A percentile compares a stretch with the other conserved stretches of the same genome.
These are phyloP conservation scores for Cerioporus squamosus DNA, from an alignment of 1,284 basidiomycete species.

Conservation along the genomic window DNA sequence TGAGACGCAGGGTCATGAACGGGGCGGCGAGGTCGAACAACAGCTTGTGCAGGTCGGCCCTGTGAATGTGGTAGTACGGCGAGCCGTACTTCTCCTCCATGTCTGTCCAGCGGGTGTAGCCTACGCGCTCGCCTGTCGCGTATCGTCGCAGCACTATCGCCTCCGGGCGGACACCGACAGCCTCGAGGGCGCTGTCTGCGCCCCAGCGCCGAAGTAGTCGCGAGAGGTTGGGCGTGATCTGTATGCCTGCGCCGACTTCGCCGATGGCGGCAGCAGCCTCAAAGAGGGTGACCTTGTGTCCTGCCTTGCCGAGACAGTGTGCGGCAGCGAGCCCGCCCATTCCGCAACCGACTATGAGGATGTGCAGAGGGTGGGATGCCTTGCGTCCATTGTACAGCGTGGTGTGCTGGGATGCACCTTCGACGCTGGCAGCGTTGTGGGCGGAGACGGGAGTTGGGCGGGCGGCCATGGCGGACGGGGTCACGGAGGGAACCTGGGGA, in stretches of 20 bases:
- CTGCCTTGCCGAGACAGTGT: constrained; percentile 46
- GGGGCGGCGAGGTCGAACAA: constrained; percentile 52
- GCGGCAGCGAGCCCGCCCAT: constrained; percentile 52
- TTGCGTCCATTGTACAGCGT: constrained; percentile 34
- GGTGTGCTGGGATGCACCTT: constrained; percentile 20
- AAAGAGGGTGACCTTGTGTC: constrained; percentile 49
- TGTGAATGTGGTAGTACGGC: constrained; percentile 56
- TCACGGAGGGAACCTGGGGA: not conserved
- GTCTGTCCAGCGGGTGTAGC: constrained; percentile 44
- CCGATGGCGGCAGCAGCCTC: constrained; percentile 47
- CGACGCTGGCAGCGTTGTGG: constrained; percentile 19
- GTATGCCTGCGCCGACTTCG: constrained; percentile 54
- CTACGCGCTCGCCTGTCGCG: constrained; percentile 45
- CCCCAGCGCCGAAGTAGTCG: constrained; percentile 48
- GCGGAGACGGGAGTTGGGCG: constrained; percentile 1
- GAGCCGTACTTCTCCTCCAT: constrained; percentile 45
- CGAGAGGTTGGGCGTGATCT: constrained; percentile 50
- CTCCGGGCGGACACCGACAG: constrained; percentile 44
- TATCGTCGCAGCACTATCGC: constrained; percentile 48
- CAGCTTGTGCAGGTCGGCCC: constrained; percentile 59
- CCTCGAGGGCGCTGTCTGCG: constrained; percentile 38
- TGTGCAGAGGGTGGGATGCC: constrained; percentile 41
- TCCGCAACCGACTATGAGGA: constrained; percentile 52
- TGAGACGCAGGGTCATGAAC: constrained; percentile 46
- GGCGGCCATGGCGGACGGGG: constrained; percentile 8